Conservation (phyloP, 345 rosid genomes). For the Triadica sebifera region DNA sequence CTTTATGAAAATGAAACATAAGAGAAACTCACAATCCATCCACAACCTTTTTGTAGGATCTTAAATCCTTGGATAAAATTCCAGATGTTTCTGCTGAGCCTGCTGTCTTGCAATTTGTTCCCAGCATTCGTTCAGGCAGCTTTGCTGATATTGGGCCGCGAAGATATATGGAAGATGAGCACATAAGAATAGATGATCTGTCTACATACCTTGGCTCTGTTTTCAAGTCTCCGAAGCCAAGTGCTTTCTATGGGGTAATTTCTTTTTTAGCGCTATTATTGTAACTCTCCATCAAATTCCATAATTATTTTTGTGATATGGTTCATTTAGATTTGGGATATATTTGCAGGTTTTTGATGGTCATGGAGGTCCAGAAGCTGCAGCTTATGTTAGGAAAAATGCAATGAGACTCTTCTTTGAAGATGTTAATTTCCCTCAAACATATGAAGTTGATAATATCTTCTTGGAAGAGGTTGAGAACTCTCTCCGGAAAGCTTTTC, state of each 20-base stretch:
- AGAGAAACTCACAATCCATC: background rate
- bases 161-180: constrained; percentile 68
- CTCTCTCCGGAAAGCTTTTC: constrained; percentile 56
- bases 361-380: constrained; percentile 89
- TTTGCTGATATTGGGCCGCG: constrained; percentile 59
- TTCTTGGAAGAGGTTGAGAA: constrained; percentile 53
- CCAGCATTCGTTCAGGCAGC: constrained; percentile 62
- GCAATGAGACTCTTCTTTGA: constrained; percentile 50
- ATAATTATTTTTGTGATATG: constrained; percentile 9
- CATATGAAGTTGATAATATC: constrained; percentile 41
- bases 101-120: constrained; percentile 38
- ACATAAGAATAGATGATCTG: constrained; percentile 56
- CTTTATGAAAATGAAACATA: background rate
- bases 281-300: constrained; percentile 2
- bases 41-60: constrained; percentile 39
- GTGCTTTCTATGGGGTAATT: constrained; percentile 65
- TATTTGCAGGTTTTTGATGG: constrained; percentile 72
- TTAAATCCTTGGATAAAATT: constrained; percentile 26
- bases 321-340: constrained; percentile 12
- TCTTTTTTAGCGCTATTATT: constrained; percentile 9
- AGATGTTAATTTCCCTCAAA: constrained; percentile 59
- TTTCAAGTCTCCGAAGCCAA: constrained; percentile 53
- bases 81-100: constrained; percentile 35
- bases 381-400: constrained; percentile 53
- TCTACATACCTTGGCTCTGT: constrained; percentile 41